Evolutionary conservation across 2,329 filamentous ascomycete genomes (phyloP).

Genomic region (Helminthosporium solani): DNA sequence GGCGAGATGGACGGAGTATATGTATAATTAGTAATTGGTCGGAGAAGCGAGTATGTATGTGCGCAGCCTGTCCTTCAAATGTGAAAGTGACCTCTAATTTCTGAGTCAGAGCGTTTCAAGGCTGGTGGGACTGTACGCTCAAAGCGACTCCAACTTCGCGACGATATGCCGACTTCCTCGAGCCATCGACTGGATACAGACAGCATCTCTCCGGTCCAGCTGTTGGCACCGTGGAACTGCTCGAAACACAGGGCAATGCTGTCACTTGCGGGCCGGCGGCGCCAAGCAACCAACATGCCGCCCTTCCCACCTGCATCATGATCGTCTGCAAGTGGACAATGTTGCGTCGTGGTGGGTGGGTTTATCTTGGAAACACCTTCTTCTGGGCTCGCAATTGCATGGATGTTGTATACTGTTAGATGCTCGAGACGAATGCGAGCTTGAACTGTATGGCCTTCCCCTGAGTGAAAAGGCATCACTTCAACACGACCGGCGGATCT

Average conservation of each 20-base stretch:
- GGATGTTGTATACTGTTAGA: no score
- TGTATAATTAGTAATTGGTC: constrained; percentile 18
- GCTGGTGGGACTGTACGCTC: not conserved
- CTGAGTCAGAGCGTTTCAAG: constrained; percentile 18
- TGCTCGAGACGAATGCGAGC: no score
- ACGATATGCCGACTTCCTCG: not conserved
- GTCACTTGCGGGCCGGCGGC: not conserved
- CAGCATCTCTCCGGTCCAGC: not conserved
- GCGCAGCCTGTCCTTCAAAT: not conserved
- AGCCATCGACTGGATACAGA: not conserved
- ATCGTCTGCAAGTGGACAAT: not conserved
- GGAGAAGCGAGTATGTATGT: constrained; percentile 10
- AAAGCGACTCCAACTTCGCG: not conserved
- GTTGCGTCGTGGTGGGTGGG: no score
- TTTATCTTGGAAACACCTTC: no score
- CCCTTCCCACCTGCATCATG: not conserved
- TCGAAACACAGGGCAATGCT: not conserved
- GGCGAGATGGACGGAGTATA: no score
- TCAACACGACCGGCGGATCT: no score
- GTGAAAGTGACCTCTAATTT: constrained; percentile 4
- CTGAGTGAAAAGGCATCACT: no score
- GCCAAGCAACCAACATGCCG: not conserved
- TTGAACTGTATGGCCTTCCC: no score
- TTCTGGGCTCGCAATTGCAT: no score
- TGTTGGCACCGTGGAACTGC: not conserved